These are phyloP conservation scores for Trichoderma atroviride DNA, from an alignment of 2,329 filamentous ascomycete genomes.

Conservation along the genomic window DNA sequence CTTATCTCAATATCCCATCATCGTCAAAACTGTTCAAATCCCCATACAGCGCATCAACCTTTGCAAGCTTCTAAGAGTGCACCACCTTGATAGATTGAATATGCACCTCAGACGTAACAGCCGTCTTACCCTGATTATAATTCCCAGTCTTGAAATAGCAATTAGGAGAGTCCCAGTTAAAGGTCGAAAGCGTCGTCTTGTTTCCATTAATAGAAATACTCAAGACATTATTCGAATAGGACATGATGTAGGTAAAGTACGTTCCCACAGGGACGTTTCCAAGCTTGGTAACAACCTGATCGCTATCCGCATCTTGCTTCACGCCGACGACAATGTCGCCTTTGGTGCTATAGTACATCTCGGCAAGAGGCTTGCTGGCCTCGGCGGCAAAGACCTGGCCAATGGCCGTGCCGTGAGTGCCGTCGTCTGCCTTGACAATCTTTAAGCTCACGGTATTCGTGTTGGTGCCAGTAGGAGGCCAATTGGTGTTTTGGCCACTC, in stretches of 20 bases:
- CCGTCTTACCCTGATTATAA: slow-evolving; percentile 41
- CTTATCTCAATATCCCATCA: too few species aligned
- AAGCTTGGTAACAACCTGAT: slow-evolving; percentile 38
- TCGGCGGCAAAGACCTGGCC: slow-evolving; percentile 45
- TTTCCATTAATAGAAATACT: slow-evolving; percentile 39
- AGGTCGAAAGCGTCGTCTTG: slow-evolving; percentile 35
- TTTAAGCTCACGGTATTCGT: slow-evolving; percentile 31
- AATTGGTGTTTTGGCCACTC: slow-evolving; percentile 38
- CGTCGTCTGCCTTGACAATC: slow-evolving; percentile 41
- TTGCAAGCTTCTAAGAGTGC: slow-evolving; percentile 34
- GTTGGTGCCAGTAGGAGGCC: slow-evolving; percentile 24
- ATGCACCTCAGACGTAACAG: slow-evolving; percentile 33
- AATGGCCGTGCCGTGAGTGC: slow-evolving; percentile 39
- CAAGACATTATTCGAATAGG: slow-evolving; percentile 41
- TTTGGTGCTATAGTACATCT: slow-evolving; percentile 43
- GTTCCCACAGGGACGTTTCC: slow-evolving; percentile 39
- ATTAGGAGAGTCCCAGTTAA: slow-evolving; percentile 35
- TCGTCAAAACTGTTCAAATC: not conserved
- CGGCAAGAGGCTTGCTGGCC: slow-evolving; percentile 43
- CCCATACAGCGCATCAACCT: not conserved
- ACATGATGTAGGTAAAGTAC: slow-evolving; percentile 43
- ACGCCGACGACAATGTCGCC: slow-evolving; percentile 44
- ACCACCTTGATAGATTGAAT: slow-evolving; percentile 30
- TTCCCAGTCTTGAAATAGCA: slow-evolving; percentile 46
- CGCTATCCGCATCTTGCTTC: slow-evolving; percentile 34